Percentiles rank a stretch among this genome's conserved stretches.
These are phyloP conservation scores for Hibiscus syriacus DNA, from an alignment of 345 rosid species.

Conservation along the genomic window DNA sequence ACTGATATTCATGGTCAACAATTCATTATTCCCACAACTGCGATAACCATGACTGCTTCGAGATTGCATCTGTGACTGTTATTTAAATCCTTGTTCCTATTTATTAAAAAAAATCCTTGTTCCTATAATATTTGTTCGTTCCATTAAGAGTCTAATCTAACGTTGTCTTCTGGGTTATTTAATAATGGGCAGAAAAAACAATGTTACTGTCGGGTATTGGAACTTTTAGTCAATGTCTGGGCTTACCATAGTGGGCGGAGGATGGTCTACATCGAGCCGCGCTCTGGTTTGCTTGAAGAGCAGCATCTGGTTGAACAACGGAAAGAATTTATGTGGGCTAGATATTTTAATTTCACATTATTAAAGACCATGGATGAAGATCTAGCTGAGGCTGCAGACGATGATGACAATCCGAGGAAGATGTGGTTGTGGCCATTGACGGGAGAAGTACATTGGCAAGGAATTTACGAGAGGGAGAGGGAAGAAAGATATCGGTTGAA, in stretches of 20 bases:
- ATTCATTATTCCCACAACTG: too few species aligned
- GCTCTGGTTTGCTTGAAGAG: slow-evolving; percentile 56
- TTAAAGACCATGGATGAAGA: slow-evolving; percentile 93
- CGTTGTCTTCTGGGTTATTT: background rate
- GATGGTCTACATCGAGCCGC: slow-evolving; percentile 84
- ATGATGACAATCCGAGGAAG: too few species aligned
- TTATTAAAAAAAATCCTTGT: too few species aligned
- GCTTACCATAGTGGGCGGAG: slow-evolving; percentile 88
- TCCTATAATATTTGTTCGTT: background rate
- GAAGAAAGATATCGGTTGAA: too few species aligned
- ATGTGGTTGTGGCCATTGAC: too few species aligned
- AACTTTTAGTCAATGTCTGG: slow-evolving; percentile 85
- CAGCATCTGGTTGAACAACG: slow-evolving; percentile 72
- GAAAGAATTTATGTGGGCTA: slow-evolving; percentile 68
- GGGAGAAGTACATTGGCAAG: too few species aligned
- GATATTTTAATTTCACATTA: slow-evolving; percentile 63
- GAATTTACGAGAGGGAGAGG: too few species aligned
- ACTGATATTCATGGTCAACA: too few species aligned
- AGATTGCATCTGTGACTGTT: too few species aligned
- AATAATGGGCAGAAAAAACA: slow-evolving; percentile 55
- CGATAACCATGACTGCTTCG: too few species aligned
- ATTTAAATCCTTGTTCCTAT: too few species aligned
- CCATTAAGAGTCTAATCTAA: background rate
- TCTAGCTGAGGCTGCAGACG: too few species aligned
- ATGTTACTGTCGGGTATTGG: slow-evolving; percentile 87